A percentile compares a stretch with the other conserved stretches of the same genome.
phyloP scores from a whole-genome alignment of 2,329 filamentous ascomycete species.

The Alternaria sp. region DNA sequence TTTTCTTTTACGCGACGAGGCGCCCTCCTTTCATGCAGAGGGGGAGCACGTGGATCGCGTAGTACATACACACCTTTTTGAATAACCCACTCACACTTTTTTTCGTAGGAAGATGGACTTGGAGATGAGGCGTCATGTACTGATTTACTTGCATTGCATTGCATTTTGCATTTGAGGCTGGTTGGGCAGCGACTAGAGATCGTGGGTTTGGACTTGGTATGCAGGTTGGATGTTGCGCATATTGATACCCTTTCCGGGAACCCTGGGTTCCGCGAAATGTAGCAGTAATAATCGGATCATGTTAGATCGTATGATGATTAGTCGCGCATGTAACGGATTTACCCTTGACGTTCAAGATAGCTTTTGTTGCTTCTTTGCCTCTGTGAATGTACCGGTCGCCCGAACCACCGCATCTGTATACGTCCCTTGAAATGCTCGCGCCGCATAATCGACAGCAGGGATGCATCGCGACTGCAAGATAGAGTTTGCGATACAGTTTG shows the following conservation, averaged over 20 bases:
- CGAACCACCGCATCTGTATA: background rate
- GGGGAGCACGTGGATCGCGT: background rate
- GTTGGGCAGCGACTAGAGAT: background rate
- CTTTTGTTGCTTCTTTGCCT: background rate
- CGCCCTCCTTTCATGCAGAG: background rate
- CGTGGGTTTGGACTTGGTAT: background rate
- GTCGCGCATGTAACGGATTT: background rate
- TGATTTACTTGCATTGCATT: background rate
- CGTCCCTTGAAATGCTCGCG: background rate
- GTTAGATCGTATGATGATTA: background rate
- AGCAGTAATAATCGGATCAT: background rate
- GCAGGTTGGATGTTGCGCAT: background rate
- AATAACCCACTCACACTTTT: background rate
- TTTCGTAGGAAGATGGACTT: background rate
- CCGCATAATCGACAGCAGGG: background rate
- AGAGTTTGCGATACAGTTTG: background rate
- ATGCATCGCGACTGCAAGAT: background rate
- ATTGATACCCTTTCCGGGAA: background rate
- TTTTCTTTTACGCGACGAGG: background rate
- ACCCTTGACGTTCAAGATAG: background rate
- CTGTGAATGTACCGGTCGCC: background rate
- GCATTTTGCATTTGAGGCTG: background rate
- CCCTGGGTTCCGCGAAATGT: background rate
- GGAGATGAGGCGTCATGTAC: background rate
- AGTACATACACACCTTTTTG: background rate